These are phyloP conservation scores for Chalciporus sp. DNA, from an alignment of 1,284 basidiomycete species.

Conservation along the genomic window DNA sequence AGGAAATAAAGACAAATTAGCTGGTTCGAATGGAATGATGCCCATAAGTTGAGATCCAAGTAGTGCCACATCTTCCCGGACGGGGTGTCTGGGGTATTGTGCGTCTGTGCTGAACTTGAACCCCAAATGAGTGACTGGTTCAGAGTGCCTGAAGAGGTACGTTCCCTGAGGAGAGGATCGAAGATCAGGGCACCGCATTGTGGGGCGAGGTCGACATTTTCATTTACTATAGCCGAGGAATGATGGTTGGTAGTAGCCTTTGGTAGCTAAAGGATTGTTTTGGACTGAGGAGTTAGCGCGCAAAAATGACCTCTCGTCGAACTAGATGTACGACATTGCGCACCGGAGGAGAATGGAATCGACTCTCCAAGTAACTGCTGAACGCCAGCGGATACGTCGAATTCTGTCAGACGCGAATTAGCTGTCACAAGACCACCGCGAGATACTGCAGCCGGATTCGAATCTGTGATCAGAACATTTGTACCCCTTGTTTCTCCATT, in stretches of 20 bases:
- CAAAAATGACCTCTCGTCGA: background rate
- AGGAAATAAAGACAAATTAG: background rate
- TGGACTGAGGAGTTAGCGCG: background rate
- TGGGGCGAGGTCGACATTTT: background rate
- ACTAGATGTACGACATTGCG: background rate
- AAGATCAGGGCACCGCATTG: background rate
- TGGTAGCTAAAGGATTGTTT: too few species aligned
- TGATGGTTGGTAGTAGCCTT: background rate
- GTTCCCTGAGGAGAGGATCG: too few species aligned
- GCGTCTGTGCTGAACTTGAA: too few species aligned
- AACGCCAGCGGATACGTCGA: too few species aligned
- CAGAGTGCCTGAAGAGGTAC: background rate
- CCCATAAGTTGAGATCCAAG: background rate
- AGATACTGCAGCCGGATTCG: too few species aligned
- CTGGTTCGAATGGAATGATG: background rate
- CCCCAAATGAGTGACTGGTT: background rate
- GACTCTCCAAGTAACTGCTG: background rate
- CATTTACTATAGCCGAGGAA: background rate
- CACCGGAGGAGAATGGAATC: background rate
- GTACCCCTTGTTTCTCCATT: too few species aligned
- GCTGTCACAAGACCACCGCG: too few species aligned
- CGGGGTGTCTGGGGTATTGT: background rate
- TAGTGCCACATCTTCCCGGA: background rate
- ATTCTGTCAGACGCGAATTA: too few species aligned
- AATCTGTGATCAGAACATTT: too few species aligned